Conservation (phyloP, 768 basidiomycete genomes). For the Lentinula detonsa region DNA sequence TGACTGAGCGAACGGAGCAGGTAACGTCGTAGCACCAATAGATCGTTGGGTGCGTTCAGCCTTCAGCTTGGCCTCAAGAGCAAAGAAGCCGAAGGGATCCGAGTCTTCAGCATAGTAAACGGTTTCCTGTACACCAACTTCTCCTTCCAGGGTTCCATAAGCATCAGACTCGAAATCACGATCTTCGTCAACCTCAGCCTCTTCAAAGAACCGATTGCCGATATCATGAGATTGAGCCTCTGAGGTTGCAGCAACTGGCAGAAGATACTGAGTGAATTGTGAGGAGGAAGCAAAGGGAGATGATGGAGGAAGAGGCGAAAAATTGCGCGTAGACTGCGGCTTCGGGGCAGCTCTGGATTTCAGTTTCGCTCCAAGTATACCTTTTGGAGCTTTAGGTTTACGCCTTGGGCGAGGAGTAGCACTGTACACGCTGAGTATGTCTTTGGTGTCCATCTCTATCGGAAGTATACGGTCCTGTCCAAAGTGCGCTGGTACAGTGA, state of each 20-base stretch:
- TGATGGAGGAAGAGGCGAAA: conserved; percentile 27
- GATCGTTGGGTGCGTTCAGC: conserved; percentile 25
- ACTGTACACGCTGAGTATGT: conserved; percentile 8
- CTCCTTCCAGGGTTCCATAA: conserved; percentile 7
- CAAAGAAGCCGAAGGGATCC: conserved; percentile 55
- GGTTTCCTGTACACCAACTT: conserved; percentile 7
- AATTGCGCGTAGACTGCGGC: not conserved
- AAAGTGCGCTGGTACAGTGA: too few species aligned
- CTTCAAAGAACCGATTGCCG: not conserved
- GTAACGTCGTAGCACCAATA: not conserved
- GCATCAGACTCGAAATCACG: conserved; percentile 3
- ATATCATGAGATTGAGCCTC: not conserved
- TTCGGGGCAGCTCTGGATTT: not conserved
- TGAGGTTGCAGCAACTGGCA: not conserved
- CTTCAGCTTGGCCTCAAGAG: conserved; percentile 46
- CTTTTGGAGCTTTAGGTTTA: not conserved
- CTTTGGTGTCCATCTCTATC: too few species aligned
- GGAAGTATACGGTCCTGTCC: too few species aligned
- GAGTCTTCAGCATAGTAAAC: conserved; percentile 16
- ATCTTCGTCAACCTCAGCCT: not conserved
- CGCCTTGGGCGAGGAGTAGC: not conserved
- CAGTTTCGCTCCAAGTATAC: not conserved
- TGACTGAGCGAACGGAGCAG: not conserved
- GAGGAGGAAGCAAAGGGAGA: conserved; percentile 21
- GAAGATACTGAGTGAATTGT: conserved; percentile 8